Evolutionary conservation across 2,329 filamentous ascomycete species (phyloP).

Genomic region (Alternaria atra): DNA sequence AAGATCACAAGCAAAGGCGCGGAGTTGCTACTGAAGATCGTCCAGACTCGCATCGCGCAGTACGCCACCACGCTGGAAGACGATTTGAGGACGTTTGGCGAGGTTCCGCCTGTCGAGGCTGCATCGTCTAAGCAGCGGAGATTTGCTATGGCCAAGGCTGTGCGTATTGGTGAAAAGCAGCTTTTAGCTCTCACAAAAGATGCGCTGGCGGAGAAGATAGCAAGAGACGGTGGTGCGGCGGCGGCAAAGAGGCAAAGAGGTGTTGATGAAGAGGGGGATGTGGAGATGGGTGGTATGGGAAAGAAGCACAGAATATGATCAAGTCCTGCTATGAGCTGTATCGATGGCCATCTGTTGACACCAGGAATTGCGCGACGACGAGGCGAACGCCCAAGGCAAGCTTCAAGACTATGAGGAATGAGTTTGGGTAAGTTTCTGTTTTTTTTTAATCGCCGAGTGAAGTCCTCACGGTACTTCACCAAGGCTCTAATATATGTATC

Average conservation of each 20-base stretch:
- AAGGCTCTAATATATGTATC: conserved; percentile 25
- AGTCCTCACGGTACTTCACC: conserved; percentile 4
- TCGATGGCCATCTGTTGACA: background rate
- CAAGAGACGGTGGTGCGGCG: conserved; percentile 40
- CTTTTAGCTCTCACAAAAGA: conserved; percentile 66
- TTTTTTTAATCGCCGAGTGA: conserved; percentile 17
- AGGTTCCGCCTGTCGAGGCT: conserved; percentile 39
- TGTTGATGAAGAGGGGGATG: conserved; percentile 39
- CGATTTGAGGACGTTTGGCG: conserved; percentile 58
- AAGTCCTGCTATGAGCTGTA: background rate
- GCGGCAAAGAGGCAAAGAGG: conserved; percentile 36
- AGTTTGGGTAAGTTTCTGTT: conserved; percentile 31
- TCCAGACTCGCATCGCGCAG: conserved; percentile 54
- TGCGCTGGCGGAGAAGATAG: conserved; percentile 32
- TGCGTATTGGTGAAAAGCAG: conserved; percentile 77
- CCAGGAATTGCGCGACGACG: background rate
- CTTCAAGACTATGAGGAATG: background rate
- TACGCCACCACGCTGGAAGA: conserved; percentile 65
- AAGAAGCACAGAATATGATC: conserved; percentile 41
- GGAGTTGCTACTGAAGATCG: conserved; percentile 50
- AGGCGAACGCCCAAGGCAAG: background rate
- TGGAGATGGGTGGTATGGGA: conserved; percentile 35
- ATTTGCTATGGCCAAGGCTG: conserved; percentile 68
- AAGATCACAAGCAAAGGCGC: conserved; percentile 53
- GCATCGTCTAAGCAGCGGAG: conserved; percentile 33